Conservation (phyloP, 176 grass and related monocot genomes). For the Zizania latifolia region DNA sequence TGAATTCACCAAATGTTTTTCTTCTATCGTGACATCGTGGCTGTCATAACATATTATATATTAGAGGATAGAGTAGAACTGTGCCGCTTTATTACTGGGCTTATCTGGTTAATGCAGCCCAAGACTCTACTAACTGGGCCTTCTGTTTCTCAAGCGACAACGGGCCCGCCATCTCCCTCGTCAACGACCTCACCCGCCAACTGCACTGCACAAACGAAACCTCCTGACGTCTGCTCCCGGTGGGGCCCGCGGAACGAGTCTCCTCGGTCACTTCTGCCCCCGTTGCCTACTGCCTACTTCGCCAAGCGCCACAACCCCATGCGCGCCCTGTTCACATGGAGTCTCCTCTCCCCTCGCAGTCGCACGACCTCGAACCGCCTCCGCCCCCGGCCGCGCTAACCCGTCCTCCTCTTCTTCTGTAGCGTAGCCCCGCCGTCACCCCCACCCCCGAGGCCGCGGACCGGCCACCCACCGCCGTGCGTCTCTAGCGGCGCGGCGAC, state of each 20-base stretch:
- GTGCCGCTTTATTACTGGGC: neutral
- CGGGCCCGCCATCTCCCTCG: too few species aligned
- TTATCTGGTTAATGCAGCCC: neutral
- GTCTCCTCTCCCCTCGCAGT: neutral
- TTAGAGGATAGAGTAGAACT: constrained; percentile 1
- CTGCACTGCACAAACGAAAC: neutral
- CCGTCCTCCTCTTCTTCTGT: neutral
- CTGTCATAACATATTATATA: too few species aligned
- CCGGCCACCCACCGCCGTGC: constrained; percentile 30
- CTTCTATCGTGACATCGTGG: too few species aligned
- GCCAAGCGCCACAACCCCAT: constrained; percentile 31
- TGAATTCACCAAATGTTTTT: too few species aligned
- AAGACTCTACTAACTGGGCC: neutral
- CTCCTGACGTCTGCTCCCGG: neutral
- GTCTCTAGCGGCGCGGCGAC: too few species aligned
- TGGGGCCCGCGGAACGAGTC: constrained; percentile 26
- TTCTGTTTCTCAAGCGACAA: neutral
- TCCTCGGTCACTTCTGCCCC: neutral
- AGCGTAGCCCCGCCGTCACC: neutral
- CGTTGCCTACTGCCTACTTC: constrained; percentile 30
- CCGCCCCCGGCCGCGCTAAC: constrained; percentile 19
- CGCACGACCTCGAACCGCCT: constrained; percentile 12
- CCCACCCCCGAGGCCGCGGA: neutral
- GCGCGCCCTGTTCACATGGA: constrained; percentile 83
- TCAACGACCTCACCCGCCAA: neutral